A percentile compares a stretch with the other conserved stretches of the same genome.
Conservation (phyloP, 2,329 filamentous ascomycete genomes). For the Eurotiales sp. region DNA sequence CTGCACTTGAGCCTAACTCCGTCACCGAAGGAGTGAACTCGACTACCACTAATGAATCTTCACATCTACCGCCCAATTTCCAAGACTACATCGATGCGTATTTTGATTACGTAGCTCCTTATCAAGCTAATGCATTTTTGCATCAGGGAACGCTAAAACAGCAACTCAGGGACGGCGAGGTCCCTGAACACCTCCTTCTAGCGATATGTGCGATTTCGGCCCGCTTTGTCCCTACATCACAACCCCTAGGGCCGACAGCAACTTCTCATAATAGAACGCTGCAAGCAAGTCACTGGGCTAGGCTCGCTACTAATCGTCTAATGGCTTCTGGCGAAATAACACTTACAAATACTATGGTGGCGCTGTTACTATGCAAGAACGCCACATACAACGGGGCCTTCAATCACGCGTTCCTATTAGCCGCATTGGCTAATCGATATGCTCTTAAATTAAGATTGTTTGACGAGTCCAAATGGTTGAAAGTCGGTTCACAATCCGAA, state of each 20-base stretch:
- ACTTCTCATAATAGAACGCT: not conserved
- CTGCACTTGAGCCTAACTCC: not conserved
- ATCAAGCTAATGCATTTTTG: not conserved
- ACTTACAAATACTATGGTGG: not conserved
- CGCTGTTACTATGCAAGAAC: not conserved
- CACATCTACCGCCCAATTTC: not conserved
- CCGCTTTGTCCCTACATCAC: not conserved
- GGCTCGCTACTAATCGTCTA: not conserved
- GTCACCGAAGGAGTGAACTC: not conserved
- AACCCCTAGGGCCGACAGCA: not conserved
- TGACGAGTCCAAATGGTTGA: not conserved
- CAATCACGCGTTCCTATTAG: not conserved
- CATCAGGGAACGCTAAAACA: not conserved
- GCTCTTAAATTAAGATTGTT: not conserved
- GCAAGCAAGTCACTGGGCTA: not conserved
- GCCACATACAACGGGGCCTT: not conserved
- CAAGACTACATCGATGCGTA: not conserved
- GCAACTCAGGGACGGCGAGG: not conserved
- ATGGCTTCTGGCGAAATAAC: not conserved
- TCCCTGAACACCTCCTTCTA: not conserved
- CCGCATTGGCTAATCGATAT: not conserved
- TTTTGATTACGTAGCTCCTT: not conserved
- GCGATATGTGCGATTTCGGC: not conserved
- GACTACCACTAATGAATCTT: not conserved
- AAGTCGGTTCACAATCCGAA: not conserved